Percentiles rank a stretch among this genome's conserved stretches.
Evolutionary conservation across 257 asterid genomes (phyloP).

Genomic region (Buddleja alternifolia): DNA sequence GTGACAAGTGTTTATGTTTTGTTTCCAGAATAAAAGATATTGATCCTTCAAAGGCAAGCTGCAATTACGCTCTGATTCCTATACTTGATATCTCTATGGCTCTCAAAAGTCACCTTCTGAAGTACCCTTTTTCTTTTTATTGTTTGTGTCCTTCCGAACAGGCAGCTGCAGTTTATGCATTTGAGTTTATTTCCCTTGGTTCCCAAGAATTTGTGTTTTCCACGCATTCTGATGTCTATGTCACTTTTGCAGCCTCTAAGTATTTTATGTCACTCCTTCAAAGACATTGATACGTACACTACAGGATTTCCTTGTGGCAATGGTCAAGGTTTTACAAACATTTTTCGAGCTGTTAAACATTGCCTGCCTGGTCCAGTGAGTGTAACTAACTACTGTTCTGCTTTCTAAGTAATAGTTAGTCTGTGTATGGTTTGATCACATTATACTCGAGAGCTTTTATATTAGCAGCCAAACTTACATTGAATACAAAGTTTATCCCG

Average conservation of each 20-base stretch:
- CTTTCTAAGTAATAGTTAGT: neutral
- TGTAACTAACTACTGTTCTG: conserved; percentile 7
- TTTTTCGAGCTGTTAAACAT: conserved; percentile 80
- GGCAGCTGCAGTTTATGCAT: conserved; percentile 12
- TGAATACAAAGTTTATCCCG: neutral
- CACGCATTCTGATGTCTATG: conserved; percentile 19
- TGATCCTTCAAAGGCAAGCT: conserved; percentile 82
- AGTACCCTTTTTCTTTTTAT: conserved; percentile 17
- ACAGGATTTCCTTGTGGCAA: conserved; percentile 91
- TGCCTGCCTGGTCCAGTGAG: conserved; percentile 96
- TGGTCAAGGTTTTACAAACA: conserved; percentile 61
- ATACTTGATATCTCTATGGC: conserved; percentile 10
- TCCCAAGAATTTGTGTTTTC: neutral
- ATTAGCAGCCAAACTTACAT: neutral
- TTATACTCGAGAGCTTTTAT: neutral
- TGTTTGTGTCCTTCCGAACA: neutral
- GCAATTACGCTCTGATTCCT: conserved; percentile 16
- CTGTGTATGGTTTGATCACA: neutral
- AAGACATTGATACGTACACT: conserved; percentile 86
- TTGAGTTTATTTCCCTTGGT: conserved; percentile 12
- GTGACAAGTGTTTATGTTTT: conserved; percentile 24
- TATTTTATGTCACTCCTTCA: conserved; percentile 77
- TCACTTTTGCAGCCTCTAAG: conserved; percentile 79
- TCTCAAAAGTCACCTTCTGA: conserved; percentile 19
- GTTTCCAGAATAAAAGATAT: conserved; percentile 77